A percentile compares a stretch with the other conserved stretches of the same genome.
Conservation (phyloP, 805 yeast species). For the Cyberlindnera mrakii region DNA sequence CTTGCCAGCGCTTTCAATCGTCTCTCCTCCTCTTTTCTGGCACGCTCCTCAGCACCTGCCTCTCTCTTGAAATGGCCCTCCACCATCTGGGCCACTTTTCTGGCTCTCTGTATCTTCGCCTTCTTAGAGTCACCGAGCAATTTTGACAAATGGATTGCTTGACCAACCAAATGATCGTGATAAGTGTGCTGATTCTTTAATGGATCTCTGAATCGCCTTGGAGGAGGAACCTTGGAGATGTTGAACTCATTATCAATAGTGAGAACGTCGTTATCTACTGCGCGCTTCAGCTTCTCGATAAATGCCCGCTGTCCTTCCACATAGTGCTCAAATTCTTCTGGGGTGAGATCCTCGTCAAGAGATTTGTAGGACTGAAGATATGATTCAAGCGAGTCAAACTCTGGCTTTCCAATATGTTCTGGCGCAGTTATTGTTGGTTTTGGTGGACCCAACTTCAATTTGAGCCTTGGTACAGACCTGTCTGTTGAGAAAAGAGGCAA, state of each 20-base stretch:
- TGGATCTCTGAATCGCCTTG: constrained; percentile 42
- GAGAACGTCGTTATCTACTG: constrained; percentile 37
- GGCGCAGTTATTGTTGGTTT: constrained; percentile 56
- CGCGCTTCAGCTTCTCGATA: constrained; percentile 39
- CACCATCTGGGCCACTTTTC: constrained; percentile 72
- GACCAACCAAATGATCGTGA: constrained; percentile 70
- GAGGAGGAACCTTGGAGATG: constrained; percentile 32
- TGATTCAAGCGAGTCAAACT: constrained; percentile 33
- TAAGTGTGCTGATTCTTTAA: constrained; percentile 43
- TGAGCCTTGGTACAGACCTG: constrained; percentile 16
- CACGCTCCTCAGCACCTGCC: constrained; percentile 83
- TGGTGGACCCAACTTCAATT: constrained; percentile 32
- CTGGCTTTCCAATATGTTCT: constrained; percentile 43
- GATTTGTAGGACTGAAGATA: constrained; percentile 51
- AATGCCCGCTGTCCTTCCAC: constrained; percentile 46
- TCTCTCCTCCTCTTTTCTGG: constrained; percentile 68
- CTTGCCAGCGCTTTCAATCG: constrained; percentile 67
- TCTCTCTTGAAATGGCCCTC: constrained; percentile 83
- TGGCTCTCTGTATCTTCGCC: constrained; percentile 59
- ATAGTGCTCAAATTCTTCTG: constrained; percentile 55
- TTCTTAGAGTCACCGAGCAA: constrained; percentile 60
- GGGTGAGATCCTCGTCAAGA: constrained; percentile 54
- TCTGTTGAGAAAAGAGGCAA: constrained; percentile 3
- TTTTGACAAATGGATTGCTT: constrained; percentile 66
- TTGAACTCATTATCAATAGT: constrained; percentile 39